Conservation (phyloP, 306 rosid species). For the Lathyrus aphaca region DNA sequence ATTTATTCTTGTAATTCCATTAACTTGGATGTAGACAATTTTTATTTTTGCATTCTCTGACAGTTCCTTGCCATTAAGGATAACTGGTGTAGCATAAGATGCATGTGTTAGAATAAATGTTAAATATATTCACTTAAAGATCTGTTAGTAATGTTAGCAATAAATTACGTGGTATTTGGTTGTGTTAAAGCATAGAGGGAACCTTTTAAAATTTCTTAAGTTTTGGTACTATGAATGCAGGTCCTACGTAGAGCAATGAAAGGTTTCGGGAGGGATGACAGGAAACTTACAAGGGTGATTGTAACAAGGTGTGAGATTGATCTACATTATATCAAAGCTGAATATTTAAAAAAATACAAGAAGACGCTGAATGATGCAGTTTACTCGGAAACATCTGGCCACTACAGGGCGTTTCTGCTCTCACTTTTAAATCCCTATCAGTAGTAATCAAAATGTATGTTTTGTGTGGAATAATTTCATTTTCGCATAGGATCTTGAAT, state of each 20-base stretch:
- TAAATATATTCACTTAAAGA: conserved; percentile 2
- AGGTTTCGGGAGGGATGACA: conserved; percentile 77
- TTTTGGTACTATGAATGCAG: conserved; percentile 46
- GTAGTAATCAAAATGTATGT: conserved; percentile 37
- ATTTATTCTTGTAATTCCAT: conserved; percentile 22
- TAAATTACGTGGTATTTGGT: conserved; percentile 24
- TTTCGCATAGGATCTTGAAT: conserved; percentile 10
- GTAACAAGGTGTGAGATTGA: conserved; percentile 76
- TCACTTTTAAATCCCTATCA: conserved; percentile 63
- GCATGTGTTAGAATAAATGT: conserved; percentile 13
- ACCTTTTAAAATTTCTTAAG: conserved; percentile 18
- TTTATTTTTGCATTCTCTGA: conserved; percentile 1
- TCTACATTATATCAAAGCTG: conserved; percentile 71
- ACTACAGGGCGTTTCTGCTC: conserved; percentile 72
- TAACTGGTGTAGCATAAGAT: conserved; percentile 19
- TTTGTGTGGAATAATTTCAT: conserved; percentile 17
- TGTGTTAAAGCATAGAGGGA: conserved; percentile 17
- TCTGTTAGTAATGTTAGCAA: background rate
- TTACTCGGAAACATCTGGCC: conserved; percentile 77
- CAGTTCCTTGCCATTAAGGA: conserved; percentile 4
- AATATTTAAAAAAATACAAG: conserved; percentile 60
- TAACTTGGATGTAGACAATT: conserved; percentile 3
- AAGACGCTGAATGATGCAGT: conserved; percentile 73
- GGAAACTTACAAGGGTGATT: conserved; percentile 57
- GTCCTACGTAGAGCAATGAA: conserved; percentile 69